Percentiles rank a stretch among this genome's conserved stretches.
These are phyloP conservation scores for Dictyostelium citrinum DNA, from an alignment of 78 protist genomes.

Conservation along the genomic window DNA sequence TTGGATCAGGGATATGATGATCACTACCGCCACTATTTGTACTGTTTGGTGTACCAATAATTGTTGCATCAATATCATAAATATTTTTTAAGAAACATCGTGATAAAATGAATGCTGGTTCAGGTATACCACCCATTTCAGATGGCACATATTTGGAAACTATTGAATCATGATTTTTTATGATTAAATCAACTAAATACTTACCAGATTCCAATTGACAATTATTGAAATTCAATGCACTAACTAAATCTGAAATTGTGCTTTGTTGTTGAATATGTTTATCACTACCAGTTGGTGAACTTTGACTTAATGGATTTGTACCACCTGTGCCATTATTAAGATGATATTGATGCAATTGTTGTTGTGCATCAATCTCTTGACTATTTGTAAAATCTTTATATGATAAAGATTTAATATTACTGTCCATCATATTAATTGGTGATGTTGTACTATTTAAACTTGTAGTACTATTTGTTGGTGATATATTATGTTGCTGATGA, in stretches of 20 bases:
- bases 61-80: neutral
- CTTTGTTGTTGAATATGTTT: neutral
- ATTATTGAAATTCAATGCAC: conserved; percentile 47
- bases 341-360: neutral
- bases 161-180: neutral
- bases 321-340: neutral
- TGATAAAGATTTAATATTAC: neutral
- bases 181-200: conserved; percentile 16
- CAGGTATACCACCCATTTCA: conserved; percentile 29
- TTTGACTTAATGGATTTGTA: neutral
- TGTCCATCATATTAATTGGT: neutral
- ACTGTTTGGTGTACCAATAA: neutral
- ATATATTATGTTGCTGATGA: neutral
- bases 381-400: conserved; percentile 2
- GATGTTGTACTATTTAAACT: neutral
- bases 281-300: conserved; percentile 3
- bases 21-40: neutral
- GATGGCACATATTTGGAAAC: neutral
- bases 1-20: too few species aligned
- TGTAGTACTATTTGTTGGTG: neutral
- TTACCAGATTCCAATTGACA: conserved; percentile 47
- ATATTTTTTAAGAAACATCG: conserved; percentile 42
- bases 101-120: conserved; percentile 20
- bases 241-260: conserved; percentile 26
- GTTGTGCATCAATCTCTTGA: neutral